A percentile compares a stretch with the other conserved stretches of the same genome.
Conservation (phyloP, 805 yeast genomes). For the Grigorovia transvaalensis region DNA sequence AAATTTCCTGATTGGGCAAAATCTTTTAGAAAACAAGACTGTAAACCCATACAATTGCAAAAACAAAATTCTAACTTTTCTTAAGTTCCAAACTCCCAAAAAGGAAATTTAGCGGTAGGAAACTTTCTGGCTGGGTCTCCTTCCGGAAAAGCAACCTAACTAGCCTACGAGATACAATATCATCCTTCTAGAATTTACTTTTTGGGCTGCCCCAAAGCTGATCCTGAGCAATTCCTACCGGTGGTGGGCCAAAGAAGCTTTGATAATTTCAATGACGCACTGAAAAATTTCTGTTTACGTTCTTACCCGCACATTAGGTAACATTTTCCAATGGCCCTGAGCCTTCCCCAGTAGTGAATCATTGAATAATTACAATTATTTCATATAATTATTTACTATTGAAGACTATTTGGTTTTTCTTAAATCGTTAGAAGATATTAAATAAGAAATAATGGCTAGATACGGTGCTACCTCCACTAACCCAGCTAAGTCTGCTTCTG, state of each 20-base stretch:
- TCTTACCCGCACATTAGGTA: not conserved
- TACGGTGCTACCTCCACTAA: conserved; percentile 98
- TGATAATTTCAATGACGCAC: not conserved
- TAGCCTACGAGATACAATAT: no score
- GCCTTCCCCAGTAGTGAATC: not conserved
- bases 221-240: no score
- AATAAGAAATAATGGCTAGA: conserved; percentile 69
- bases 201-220: no score
- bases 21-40: not conserved
- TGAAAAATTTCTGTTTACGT: not conserved
- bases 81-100: not conserved
- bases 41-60: not conserved
- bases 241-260: no score
- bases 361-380: not conserved
- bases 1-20: not conserved
- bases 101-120: not conserved
- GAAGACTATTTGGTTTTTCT: not conserved
- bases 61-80: not conserved
- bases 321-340: not conserved
- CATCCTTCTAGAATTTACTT: no score
- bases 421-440: not conserved
- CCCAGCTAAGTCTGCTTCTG: conserved; percentile 99
- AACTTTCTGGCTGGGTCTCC: no score
- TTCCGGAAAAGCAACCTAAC: no score
- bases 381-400: not conserved